Evolutionary conservation across 306 rosid genomes (phyloP), one percentile per base, ranked within the genome.

Genomic region (Geum urbanum): DNA sequence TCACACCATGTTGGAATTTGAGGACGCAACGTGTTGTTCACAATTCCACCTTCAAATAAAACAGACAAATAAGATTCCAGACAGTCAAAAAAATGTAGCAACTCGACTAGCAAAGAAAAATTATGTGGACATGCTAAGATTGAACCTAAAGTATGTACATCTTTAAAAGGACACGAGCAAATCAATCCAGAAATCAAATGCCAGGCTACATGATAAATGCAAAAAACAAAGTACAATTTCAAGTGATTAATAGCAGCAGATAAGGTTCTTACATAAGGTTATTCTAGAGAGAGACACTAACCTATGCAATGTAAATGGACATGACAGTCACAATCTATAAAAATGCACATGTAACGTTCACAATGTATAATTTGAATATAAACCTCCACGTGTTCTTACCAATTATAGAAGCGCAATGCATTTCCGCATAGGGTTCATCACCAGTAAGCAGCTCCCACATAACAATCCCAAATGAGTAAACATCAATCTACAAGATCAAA

Each of bases 401-500:
- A 67, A 95, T 95, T 79, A 95, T 88, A 65, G 99, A 91, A 77
- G 99, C 96, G 76, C 97, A 95, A 78, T 95, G 99, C 97, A 95
- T 77, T 74, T 89, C 96, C 48, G 91, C 83, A 82, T 95, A 95
- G 37, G 99, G 99, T 83, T 95, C 99, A 67, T 89, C 87, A 15
- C 99, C 99, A 0, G 99, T 95, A 66, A 95, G 97, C 78, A 95
- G 60, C 75, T 95, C 99, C 99, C 99, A 95, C 99, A 95, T 91
- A 69, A 91, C 99, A 76, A 95, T 91, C 70, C 97, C 99, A 9
- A 91, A 95, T 27, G 99, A 95, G 83, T 95, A 95, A 59, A 95
- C 97, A 84, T 95, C 99, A 75, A 95, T 91, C 99, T 95, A 73
- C 84, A 85, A 50, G 63, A 81, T 66, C 50, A 70, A 63, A 81